Base-by-base conservation (phyloP, 805 yeast genomes). In the Monosporozyma yasuniensis region DNA sequence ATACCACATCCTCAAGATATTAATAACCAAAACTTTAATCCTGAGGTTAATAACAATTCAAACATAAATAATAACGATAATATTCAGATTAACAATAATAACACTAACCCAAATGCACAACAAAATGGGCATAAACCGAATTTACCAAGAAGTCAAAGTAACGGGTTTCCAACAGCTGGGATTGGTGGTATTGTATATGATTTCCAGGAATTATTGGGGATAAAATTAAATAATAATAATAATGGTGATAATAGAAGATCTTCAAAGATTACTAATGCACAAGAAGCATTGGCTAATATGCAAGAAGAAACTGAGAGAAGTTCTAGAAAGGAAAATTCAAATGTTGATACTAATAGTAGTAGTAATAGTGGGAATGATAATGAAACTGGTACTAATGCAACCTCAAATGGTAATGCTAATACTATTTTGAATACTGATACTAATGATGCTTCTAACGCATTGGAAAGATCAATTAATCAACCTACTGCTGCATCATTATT, bases 111-210 rank as follows among this genome's bases (percentile, higher is more conserved):
- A 22, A 22, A 11, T 21, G 18, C 23, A 18, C 19, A 14, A 21
- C 14, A 28, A 9, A 16, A 25, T n/a, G 27, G 34, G 19, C 6
- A 34, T 16, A 42, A 18, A 19, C 25, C 46, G 4, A 14, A 16
- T 46, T 16, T 27, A 10, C 12, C 14, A 5, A 44, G 38, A 44
- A 30, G 10, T 23, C 46, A 44, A 44, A 44, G 46, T 44, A 44
- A 44, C 30, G 49, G 44, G 21, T 48, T 48, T 27, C 64, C 66
- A 19, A 61, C 65, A 1, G 66, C 64, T 7, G 66, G 66, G 14
- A 57, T 63, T 21, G 66, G 66, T 46, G 68, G 68, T 50, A 58
- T 64, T 5, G 59, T 61, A 3, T 64, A 63, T 45, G 66, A 64
- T 48, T 60, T 61, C 37, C 63, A 64, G 50, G 68, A 64, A 35